phyloP scores from a whole-genome alignment of 176 grass and related monocot genomes.

The Oryza coarctata region DNA sequence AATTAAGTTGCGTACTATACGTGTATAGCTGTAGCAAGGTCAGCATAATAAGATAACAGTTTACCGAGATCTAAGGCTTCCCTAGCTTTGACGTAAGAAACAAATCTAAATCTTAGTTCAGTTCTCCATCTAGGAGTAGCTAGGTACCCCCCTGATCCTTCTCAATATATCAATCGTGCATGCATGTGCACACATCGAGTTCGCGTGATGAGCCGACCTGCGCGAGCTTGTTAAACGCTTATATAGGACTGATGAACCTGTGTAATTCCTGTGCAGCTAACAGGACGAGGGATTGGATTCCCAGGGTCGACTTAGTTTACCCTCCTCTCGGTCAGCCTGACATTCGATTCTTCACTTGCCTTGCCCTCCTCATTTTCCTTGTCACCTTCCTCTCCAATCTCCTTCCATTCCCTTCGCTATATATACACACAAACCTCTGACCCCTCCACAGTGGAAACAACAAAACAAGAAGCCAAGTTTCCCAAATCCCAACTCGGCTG shows the following conservation, averaged over 20 bases:
- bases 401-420: not conserved
- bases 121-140: not conserved
- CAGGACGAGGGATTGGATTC: not conserved
- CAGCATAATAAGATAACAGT: not conserved
- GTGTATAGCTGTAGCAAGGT: not conserved
- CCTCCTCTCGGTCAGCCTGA: conserved; percentile 5
- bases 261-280: not conserved
- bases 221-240: not conserved
- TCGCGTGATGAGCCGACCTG: not conserved
- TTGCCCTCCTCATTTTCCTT: not conserved
- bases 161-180: not conserved
- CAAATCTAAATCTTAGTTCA: conserved; percentile 34
- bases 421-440: conserved; percentile 12
- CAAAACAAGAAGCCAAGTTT: not conserved
- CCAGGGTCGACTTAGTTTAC: not conserved
- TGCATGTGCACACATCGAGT: conserved; percentile 27
- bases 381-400: conserved; percentile 28
- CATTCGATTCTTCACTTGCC: conserved; percentile 24
- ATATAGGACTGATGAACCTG: not conserved
- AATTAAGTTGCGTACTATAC: not conserved
- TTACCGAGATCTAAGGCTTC: conserved; percentile 18
- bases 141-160: not conserved
- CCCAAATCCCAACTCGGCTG: not conserved
- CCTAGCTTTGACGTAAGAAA: conserved; percentile 9
- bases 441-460: conserved; percentile 10